Conservation (phyloP, 805 yeast species). For the Tetrapisispora iriomotensis region DNA sequence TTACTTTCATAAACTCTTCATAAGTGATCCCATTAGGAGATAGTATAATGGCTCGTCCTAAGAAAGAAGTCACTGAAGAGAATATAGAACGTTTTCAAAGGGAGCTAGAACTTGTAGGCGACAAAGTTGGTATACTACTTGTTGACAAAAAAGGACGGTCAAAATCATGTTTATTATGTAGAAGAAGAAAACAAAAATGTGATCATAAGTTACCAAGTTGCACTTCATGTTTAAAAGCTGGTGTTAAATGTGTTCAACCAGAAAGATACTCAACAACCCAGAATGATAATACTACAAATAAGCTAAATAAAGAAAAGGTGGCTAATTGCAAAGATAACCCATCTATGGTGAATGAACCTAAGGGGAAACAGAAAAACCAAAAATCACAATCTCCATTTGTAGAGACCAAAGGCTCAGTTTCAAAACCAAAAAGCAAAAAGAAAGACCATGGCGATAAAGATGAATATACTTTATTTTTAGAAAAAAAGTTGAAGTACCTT, state of each 20-base stretch:
- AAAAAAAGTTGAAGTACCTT: conserved; percentile 42
- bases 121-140: conserved; percentile 20
- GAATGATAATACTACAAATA: not conserved
- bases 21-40: not conserved
- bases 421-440: not conserved
- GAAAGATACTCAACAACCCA: conserved; percentile 34
- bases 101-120: conserved; percentile 29
- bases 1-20: no score
- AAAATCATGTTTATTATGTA: conserved; percentile 47
- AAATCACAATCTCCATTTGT: not conserved
- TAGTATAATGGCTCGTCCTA: conserved; percentile 33
- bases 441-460: conserved; percentile 37
- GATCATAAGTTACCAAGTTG: conserved; percentile 58
- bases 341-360: not conserved
- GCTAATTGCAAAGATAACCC: not conserved
- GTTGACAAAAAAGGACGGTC: conserved; percentile 46
- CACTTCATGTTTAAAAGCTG: conserved; percentile 57
- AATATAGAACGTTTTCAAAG: conserved; percentile 27
- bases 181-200: conserved; percentile 52
- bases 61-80: conserved; percentile 27
- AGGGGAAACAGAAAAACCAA: not conserved
- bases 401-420: not conserved
- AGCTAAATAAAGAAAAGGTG: not conserved
- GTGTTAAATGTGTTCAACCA: conserved; percentile 54
- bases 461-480: conserved; percentile 48